phyloP scores from a whole-genome alignment of 495 filamentous ascomycete genomes.

The Hypoxylon subgilvum region DNA sequence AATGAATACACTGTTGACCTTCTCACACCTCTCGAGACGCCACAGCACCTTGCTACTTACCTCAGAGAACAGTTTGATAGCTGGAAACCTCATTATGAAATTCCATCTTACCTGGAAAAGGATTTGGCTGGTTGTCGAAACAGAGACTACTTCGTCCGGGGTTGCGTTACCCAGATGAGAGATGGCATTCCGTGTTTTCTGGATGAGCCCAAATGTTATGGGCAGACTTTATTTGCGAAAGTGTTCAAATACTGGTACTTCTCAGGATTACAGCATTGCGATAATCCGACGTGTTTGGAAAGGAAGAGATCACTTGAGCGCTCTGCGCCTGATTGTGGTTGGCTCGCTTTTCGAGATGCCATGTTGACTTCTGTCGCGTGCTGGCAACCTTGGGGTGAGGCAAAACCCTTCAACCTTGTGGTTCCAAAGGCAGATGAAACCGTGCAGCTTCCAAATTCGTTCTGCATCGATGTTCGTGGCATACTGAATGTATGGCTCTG shows the following conservation, averaged over 20 bases:
- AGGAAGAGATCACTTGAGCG: not conserved
- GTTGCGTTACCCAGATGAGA: not conserved
- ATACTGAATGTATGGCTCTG: not conserved
- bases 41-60: not conserved
- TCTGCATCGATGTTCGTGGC: not conserved
- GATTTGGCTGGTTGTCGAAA: not conserved
- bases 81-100: not conserved
- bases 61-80: not conserved
- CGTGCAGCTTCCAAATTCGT: not conserved
- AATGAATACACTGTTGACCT: not conserved
- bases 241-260: slow-evolving; percentile 3
- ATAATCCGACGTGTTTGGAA: not conserved
- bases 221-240: slow-evolving; percentile 1
- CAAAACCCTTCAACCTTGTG: not conserved
- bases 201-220: not conserved
- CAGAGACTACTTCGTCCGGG: not conserved
- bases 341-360: not conserved
- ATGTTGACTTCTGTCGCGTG: not conserved
- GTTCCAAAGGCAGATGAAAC: not conserved
- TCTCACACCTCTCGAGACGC: slow-evolving; percentile 1
- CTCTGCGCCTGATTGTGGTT: not conserved
- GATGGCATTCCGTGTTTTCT: not conserved
- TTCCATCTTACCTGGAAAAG: not conserved
- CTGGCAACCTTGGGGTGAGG: slow-evolving; percentile 1
- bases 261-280: not conserved